Evolutionary conservation across 163 green algal genomes (phyloP), one percentile per base, ranked within the genome.

Genomic region (Chloroidium sp.): DNA sequence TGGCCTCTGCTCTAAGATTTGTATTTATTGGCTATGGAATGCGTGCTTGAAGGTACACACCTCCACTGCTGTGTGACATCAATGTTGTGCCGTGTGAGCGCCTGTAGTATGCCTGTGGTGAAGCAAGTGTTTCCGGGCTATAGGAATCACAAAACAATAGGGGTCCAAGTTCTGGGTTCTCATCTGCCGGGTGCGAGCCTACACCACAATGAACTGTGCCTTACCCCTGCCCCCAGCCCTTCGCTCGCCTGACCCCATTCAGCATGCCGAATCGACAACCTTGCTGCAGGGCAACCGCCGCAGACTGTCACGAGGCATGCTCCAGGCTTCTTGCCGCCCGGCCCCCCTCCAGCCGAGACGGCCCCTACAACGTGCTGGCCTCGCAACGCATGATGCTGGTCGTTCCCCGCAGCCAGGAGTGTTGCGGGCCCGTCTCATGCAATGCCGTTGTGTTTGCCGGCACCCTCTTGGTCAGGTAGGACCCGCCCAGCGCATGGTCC

Each of bases 291-390:
- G 36, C 74, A 59, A 67, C 74, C 67, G 69, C 58, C n/a, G 58
- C n/a, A 4, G 81, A 75, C 58, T 13, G 81, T 61, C 12, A n/a
- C n/a, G 59, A 8, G 12, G 62, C 61, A 62, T 1, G 10, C 13
- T 61, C 68, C 78, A 57, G 57, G 60, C 57, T 76, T 62, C 3
- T 75, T 78, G 62, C 60, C 69, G 14, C 58, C 1, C 64, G 79
- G 14, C 69, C 8, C 69, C 57, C 10, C 69, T 6, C 6, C 8
- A 36, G 10, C 69, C 69, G 12, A 57, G 60, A 78, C 2, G 12
- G 12, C 0, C 92, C 86, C 6, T 96, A 95, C 86, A 97, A 96
- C 81, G 69, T 94, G 58, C 59, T 97, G 4, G 62, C 95, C 6
- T 93, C 91, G 2, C 59, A 59, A 1, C 61, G 81, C 1, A 92